Evolutionary conservation across 352 stramenopile genomes (phyloP).

Genomic region (Globisporangium ultimum): DNA sequence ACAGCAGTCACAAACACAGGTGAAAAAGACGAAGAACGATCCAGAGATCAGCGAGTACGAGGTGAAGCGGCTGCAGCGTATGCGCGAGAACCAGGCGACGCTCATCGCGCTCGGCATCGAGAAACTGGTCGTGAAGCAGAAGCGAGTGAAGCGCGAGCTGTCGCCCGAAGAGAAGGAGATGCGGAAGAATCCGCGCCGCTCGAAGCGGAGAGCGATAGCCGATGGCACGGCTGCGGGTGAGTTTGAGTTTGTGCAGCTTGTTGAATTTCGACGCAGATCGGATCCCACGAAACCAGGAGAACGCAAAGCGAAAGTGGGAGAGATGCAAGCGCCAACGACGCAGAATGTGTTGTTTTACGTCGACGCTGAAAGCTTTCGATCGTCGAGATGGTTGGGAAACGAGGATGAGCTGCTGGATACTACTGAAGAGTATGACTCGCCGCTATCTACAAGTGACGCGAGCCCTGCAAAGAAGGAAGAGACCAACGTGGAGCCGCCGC

Average conservation of each 20-base stretch:
- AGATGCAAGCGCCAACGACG: too few relatives aligned
- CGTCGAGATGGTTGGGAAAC: too few relatives aligned
- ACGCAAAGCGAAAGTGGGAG: background rate
- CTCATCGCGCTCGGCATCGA: conserved; percentile 38
- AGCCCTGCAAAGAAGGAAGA: too few relatives aligned
- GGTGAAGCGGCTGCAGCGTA: conserved; percentile 49
- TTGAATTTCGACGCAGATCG: background rate
- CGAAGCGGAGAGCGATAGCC: conserved; percentile 12
- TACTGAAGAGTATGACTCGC: too few relatives aligned
- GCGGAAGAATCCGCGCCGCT: conserved; percentile 21
- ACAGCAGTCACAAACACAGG: too few relatives aligned
- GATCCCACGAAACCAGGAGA: background rate
- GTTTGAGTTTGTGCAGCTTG: background rate
- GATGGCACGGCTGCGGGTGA: background rate
- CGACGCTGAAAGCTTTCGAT: too few relatives aligned
- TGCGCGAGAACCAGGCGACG: conserved; percentile 43
- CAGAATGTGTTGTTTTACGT: too few relatives aligned
- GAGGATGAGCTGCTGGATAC: too few relatives aligned
- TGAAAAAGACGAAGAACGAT: too few relatives aligned
- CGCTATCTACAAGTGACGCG: too few relatives aligned
- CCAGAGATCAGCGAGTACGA: conserved; percentile 38
- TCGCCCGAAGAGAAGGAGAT: too few relatives aligned
- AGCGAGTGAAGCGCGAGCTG: background rate
- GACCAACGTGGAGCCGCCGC: too few relatives aligned
- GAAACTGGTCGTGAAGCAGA: conserved; percentile 6